Conservation (phyloP, 352 stramenopile genomes). For the Phytophthora podocarpi region DNA sequence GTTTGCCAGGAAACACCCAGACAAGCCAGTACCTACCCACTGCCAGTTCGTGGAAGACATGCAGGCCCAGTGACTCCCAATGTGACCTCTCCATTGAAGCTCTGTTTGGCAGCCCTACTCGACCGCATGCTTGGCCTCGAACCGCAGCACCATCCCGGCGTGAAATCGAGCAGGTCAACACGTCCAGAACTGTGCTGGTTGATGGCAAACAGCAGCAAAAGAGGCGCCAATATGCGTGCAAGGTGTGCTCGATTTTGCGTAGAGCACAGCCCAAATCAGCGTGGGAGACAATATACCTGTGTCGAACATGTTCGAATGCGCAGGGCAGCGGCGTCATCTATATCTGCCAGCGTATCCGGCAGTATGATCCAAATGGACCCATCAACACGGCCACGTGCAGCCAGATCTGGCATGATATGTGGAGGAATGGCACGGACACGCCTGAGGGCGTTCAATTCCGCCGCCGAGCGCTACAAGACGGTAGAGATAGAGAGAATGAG, state of each 20-base stretch:
- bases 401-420: slow-evolving; percentile 13
- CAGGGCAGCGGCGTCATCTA: background rate
- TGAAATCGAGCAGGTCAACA: background rate
- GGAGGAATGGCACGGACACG: background rate
- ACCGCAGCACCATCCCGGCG: background rate
- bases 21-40: background rate
- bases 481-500: background rate
- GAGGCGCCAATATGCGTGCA: slow-evolving; percentile 1
- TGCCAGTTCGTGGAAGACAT: slow-evolving; percentile 5
- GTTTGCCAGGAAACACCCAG: background rate
- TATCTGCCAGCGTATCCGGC: background rate
- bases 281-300: slow-evolving; percentile 3
- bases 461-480: background rate
- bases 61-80: slow-evolving; percentile 7
- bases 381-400: background rate
- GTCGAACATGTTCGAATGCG: background rate
- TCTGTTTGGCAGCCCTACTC: background rate
- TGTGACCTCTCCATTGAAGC: background rate
- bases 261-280: background rate
- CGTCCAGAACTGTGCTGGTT: background rate
- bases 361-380: background rate
- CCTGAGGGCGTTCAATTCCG: background rate
- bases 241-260: slow-evolving; percentile 6
- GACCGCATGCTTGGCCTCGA: background rate
- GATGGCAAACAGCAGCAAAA: background rate